A percentile compares a stretch with the other conserved stretches of the same genome.
These are phyloP conservation scores for Trichoderma reesei DNA, from an alignment of 495 filamentous ascomycete species.

Conservation along the genomic window DNA sequence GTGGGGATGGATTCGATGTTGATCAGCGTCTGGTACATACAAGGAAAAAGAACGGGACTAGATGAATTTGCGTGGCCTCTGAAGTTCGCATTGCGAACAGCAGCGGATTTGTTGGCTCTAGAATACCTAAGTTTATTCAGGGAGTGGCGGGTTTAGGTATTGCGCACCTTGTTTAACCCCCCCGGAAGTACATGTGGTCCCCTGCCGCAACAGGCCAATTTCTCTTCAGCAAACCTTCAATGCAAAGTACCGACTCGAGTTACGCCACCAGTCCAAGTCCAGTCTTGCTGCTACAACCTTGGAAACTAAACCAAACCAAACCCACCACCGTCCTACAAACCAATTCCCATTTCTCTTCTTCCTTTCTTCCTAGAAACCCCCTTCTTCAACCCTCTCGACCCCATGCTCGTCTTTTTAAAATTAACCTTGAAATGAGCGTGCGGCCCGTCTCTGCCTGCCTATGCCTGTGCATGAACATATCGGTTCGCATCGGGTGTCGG, in stretches of 20 bases:
- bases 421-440: constrained; percentile 6
- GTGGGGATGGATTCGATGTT: neutral
- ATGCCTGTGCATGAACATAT: neutral
- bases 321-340: neutral
- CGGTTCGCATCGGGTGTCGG: neutral
- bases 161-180: neutral
- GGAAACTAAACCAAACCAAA: neutral
- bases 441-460: too few relatives aligned
- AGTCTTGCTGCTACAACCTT: neutral
- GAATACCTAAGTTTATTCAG: too few relatives aligned
- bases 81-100: too few relatives aligned
- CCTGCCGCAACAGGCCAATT: neutral
- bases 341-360: neutral
- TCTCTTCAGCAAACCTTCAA: neutral
- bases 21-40: too few relatives aligned
- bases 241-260: neutral
- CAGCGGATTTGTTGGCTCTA: too few relatives aligned
- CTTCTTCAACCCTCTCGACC: too few relatives aligned
- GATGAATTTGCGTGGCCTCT: too few relatives aligned
- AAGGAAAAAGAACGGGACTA: too few relatives aligned
- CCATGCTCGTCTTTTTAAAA: neutral
- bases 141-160: neutral
- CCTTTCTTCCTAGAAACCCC: too few relatives aligned
- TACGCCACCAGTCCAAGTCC: too few relatives aligned
- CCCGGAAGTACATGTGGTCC: too few relatives aligned